These are phyloP conservation scores for Zasmidium angulare DNA, from an alignment of 2,329 filamentous ascomycete genomes.

Conservation along the genomic window DNA sequence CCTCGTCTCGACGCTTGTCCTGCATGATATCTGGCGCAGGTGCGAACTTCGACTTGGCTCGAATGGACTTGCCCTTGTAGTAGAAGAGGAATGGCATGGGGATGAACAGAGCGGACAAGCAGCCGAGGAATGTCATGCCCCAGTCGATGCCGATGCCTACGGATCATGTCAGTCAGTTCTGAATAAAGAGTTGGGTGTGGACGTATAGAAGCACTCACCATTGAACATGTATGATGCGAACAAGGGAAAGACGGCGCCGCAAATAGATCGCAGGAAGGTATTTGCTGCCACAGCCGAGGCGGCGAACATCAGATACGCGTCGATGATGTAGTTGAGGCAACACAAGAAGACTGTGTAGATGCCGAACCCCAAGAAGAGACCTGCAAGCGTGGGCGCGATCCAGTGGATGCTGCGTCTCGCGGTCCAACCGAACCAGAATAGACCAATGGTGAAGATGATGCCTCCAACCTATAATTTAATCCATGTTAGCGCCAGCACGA, in stretches of 20 bases:
- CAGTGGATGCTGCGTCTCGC: slow-evolving; percentile 37
- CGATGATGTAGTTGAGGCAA: slow-evolving; percentile 59
- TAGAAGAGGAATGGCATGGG: slow-evolving; percentile 49
- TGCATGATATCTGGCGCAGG: slow-evolving; percentile 40
- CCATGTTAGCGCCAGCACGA: neutral
- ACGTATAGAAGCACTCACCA: slow-evolving; percentile 38
- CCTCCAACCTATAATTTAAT: slow-evolving; percentile 43
- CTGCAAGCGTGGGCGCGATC: slow-evolving; percentile 42
- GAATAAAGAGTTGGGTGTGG: neutral
- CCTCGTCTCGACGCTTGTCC: slow-evolving; percentile 38
- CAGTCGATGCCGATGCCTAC: slow-evolving; percentile 51
- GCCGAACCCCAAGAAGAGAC: slow-evolving; percentile 58
- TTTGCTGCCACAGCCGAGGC: slow-evolving; percentile 56
- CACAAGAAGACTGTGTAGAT: slow-evolving; percentile 59
- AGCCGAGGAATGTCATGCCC: slow-evolving; percentile 33
- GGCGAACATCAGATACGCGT: slow-evolving; percentile 53
- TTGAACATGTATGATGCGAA: neutral
- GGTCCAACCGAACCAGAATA: slow-evolving; percentile 39
- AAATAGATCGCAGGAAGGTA: slow-evolving; percentile 53
- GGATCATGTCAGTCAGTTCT: neutral
- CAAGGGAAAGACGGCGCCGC: slow-evolving; percentile 40
- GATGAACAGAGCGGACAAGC: slow-evolving; percentile 42
- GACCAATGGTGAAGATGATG: slow-evolving; percentile 37
- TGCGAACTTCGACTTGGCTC: slow-evolving; percentile 44
- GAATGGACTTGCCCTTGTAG: slow-evolving; percentile 44